Conservation (phyloP, 805 yeast genomes). For the Metschnikowia anglica region DNA sequence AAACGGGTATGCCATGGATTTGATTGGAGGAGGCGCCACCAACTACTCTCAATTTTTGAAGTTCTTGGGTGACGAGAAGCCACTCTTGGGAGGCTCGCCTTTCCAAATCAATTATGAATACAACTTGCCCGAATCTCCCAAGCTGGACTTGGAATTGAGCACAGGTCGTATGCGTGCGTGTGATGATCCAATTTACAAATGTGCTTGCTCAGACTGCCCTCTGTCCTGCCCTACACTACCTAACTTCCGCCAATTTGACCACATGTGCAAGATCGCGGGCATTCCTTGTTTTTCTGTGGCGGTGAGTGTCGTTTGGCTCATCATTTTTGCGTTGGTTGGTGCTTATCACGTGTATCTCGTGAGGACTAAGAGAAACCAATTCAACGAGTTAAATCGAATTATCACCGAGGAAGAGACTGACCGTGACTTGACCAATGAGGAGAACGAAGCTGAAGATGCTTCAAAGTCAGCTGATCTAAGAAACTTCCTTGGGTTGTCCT, state of each 20-base stretch:
- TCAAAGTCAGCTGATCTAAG: neutral
- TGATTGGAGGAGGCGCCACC: constrained; percentile 95
- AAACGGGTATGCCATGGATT: constrained; percentile 94
- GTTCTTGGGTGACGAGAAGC: constrained; percentile 93
- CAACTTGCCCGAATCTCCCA: constrained; percentile 24
- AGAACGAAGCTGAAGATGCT: neutral
- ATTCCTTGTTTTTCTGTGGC: constrained; percentile 74
- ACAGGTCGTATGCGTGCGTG: constrained; percentile 48
- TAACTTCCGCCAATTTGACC: constrained; percentile 35
- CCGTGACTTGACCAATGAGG: neutral
- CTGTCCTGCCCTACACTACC: constrained; percentile 72
- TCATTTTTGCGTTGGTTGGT: constrained; percentile 41
- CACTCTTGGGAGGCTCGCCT: constrained; percentile 91
- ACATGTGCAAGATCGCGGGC: constrained; percentile 54
- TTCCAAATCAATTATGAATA: constrained; percentile 83
- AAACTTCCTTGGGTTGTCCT: neutral
- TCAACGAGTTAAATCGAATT: constrained; percentile 8
- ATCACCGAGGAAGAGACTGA: neutral
- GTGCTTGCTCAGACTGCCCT: constrained; percentile 92
- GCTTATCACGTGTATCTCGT: constrained; percentile 36
- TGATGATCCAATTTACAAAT: constrained; percentile 62
- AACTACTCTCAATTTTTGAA: constrained; percentile 71
- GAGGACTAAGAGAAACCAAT: constrained; percentile 13
- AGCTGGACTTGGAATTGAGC: constrained; percentile 24
- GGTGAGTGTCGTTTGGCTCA: constrained; percentile 51